Base-by-base conservation (phyloP, 2,329 filamentous ascomycete genomes). In the Monosporascus ibericus region DNA sequence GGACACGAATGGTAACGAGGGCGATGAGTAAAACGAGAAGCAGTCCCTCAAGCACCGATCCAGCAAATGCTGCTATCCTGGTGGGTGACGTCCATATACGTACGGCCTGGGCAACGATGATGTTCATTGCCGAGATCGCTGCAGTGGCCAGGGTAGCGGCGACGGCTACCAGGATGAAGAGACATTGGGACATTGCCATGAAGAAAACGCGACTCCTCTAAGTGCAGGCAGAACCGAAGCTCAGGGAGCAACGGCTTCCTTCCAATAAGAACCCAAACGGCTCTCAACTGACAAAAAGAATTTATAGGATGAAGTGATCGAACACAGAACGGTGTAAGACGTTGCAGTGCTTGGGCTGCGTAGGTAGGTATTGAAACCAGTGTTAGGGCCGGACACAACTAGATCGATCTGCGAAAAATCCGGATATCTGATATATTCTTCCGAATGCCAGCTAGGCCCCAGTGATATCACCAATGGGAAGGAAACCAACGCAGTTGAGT, bases 81-180 rank as follows among this genome's bases (percentile, higher is more conserved):
- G 72, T 68, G 6, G 68, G 53, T 3, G 64, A 64, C 25, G 63
- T 56, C 38, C 63, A 61, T 44, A 58, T 52, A 44, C 61, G 64
- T 42, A 67, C 54, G 49, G 65, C 68, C 11, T 63, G 61, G 18
- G 73, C 72, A 36, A 76, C 63, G 44, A 75, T 63, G 34, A 70
- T 63, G 34, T 76, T 68, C 24, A 78, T 60, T 39, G 67, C 68
- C 24, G 76, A 48, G 14, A 70, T 63, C 15, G 71, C 68, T 5
- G 67, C 58, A 3, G 75, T 75, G 9, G 72, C 66, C 18, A 73
- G 59, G 15, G 68, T 58, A 24, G 74, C 69, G 39, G 69, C 44
- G 22, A 60, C 52, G 51, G 73, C 75, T 52, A 75, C 59, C 50
- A 62, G 63, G 38, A 63, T 63, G n/a, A 68, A 66, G 36, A 75